Conservation (phyloP, 2,329 filamentous ascomycete species). For the Xylaria multiplex region DNA sequence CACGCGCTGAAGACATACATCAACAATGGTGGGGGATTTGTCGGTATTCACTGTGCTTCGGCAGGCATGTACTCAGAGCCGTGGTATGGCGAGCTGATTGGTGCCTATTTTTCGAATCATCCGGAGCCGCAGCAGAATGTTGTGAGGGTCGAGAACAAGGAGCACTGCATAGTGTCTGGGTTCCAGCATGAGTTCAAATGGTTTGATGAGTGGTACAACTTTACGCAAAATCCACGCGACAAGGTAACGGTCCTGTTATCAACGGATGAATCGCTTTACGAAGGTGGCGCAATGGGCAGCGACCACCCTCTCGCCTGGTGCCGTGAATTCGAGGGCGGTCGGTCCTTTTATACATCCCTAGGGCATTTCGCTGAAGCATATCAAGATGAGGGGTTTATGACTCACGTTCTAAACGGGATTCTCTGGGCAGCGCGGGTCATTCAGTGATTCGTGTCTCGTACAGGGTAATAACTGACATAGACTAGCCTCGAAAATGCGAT, state of each 20-base stretch:
- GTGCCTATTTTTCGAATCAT: constrained; percentile 53
- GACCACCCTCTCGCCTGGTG: constrained; percentile 56
- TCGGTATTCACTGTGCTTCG: constrained; percentile 55
- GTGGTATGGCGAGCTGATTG: constrained; percentile 54
- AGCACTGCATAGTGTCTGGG: constrained; percentile 47
- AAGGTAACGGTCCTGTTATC: constrained; percentile 50
- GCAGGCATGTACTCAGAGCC: constrained; percentile 48
- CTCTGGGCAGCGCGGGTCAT: constrained; percentile 35
- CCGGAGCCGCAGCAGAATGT: constrained; percentile 51
- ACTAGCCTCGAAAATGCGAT: not conserved
- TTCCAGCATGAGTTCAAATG: constrained; percentile 44
- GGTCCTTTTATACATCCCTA: constrained; percentile 55
- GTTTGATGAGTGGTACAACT: constrained; percentile 59
- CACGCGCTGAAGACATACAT: constrained; percentile 50
- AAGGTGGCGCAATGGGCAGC: constrained; percentile 50
- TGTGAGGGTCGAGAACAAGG: constrained; percentile 46
- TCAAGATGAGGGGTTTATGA: constrained; percentile 46
- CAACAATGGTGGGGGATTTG: constrained; percentile 51
- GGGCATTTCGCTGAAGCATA: constrained; percentile 56
- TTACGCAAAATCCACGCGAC: constrained; percentile 47
- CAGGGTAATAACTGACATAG: too few relatives aligned
- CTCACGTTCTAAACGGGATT: constrained; percentile 43
- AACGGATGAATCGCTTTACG: constrained; percentile 51
- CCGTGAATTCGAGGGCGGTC: constrained; percentile 52
- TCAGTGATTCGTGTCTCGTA: not conserved